Percentiles rank a stretch among this genome's conserved stretches.
phyloP scores from a whole-genome alignment of 352 stramenopile species.

The Pythium plurisporium region DNA sequence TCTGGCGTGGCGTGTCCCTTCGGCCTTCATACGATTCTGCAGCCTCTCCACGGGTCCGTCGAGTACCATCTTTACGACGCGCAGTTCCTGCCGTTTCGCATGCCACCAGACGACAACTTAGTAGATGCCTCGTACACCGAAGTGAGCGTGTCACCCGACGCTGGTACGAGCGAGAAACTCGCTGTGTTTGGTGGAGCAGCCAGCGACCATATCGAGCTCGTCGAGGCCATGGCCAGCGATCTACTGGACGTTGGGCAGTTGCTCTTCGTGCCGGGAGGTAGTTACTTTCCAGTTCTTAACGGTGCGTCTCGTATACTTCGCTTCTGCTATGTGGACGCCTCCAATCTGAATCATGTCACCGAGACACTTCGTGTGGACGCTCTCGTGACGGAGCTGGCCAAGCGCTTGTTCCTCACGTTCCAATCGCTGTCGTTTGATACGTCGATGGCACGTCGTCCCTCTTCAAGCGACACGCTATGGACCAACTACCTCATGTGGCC shows the following conservation, averaged over 20 bases:
- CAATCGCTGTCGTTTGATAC: slow-evolving; percentile 53
- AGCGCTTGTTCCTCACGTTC: slow-evolving; percentile 40
- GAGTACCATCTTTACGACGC: slow-evolving; percentile 8
- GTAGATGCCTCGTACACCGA: not conserved
- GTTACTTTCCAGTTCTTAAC: slow-evolving; percentile 13
- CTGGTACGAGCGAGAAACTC: not conserved
- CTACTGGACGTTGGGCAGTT: slow-evolving; percentile 19
- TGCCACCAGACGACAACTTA: not conserved
- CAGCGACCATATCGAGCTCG: not conserved
- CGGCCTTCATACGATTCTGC: slow-evolving; percentile 52
- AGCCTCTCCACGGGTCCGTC: not conserved
- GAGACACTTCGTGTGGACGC: slow-evolving; percentile 41
- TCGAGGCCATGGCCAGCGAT: not conserved
- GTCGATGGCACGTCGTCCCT: slow-evolving; percentile 45
- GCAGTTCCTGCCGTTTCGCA: not conserved
- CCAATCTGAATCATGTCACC: slow-evolving; percentile 72
- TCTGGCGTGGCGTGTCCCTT: slow-evolving; percentile 61
- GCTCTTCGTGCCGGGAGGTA: slow-evolving; percentile 54
- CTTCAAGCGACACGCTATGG: slow-evolving; percentile 34
- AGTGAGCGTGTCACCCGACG: slow-evolving; percentile 8
- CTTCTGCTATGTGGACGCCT: slow-evolving; percentile 72
- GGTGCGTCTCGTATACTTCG: slow-evolving; percentile 28
- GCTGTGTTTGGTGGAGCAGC: not conserved
- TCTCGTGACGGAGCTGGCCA: slow-evolving; percentile 32
- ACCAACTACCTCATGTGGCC: slow-evolving; percentile 58